Conservation (phyloP, 2,329 filamentous ascomycete species). For the Sporothrix globosa region DNA sequence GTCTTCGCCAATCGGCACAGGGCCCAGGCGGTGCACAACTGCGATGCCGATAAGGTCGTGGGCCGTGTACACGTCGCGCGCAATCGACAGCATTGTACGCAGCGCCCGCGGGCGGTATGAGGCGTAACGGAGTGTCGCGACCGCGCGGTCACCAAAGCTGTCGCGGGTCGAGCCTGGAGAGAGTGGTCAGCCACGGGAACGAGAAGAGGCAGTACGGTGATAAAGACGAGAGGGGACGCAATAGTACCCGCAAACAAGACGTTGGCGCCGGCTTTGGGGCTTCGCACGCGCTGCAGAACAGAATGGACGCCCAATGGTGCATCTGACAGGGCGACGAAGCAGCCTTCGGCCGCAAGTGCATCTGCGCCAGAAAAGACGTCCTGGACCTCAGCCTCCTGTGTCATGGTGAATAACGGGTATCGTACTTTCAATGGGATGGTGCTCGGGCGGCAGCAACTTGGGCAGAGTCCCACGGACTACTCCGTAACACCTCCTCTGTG, state of each 20-base stretch:
- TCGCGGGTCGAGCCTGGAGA: conserved; percentile 72
- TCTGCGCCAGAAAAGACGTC: conserved; percentile 39
- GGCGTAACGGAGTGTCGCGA: conserved; percentile 74
- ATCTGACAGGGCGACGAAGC: conserved; percentile 71
- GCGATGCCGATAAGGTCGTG: conserved; percentile 73
- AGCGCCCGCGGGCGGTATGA: conserved; percentile 74
- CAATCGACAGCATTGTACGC: conserved; percentile 68
- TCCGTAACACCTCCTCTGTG: not conserved
- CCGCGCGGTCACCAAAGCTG: conserved; percentile 70
- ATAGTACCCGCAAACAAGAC: conserved; percentile 70
- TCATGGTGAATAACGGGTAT: not conserved
- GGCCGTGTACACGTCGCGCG: conserved; percentile 57
- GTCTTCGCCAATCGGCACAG: conserved; percentile 88
- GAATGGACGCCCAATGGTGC: conserved; percentile 59
- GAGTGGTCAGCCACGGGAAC: conserved; percentile 23
- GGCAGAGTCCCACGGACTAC: not conserved
- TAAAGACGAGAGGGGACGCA: not conserved
- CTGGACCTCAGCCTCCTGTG: not conserved
- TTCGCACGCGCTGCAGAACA: conserved; percentile 69
- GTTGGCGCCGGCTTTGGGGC: conserved; percentile 72
- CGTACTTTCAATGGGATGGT: not conserved
- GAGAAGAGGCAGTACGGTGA: conserved; percentile 28
- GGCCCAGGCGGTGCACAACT: conserved; percentile 81
- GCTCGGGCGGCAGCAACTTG: not conserved
- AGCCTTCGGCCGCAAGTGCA: conserved; percentile 44